These are phyloP conservation scores for Cordia subcordata DNA, from an alignment of 257 asterid genomes.

Conservation along the genomic window DNA sequence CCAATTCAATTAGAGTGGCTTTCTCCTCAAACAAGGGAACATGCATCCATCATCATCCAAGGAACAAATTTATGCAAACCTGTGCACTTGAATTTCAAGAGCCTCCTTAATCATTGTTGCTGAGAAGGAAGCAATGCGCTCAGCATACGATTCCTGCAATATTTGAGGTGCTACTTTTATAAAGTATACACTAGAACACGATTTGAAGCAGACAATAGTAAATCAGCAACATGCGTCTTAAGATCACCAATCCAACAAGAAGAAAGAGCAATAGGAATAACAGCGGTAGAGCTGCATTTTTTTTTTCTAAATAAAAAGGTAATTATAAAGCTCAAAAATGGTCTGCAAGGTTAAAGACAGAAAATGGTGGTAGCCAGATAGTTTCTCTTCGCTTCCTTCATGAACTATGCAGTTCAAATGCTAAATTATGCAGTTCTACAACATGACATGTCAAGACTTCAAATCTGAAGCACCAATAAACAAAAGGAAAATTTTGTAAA, in stretches of 20 bases:
- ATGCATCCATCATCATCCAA: constrained; percentile 5
- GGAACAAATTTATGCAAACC: constrained; percentile 29
- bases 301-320: background rate
- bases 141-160: constrained; percentile 45
- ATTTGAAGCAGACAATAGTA: background rate
- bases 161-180: background rate
- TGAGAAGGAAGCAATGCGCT: constrained; percentile 29
- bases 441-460: background rate
- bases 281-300: background rate
- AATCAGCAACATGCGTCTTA: background rate
- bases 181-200: background rate
- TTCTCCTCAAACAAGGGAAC: constrained; percentile 7
- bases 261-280: background rate
- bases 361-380: background rate
- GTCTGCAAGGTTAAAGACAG: background rate
- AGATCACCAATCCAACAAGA: background rate
- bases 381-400: background rate
- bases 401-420: background rate
- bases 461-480: constrained; percentile 3
- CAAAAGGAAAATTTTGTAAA: background rate
- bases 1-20: constrained; percentile 21
- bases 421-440: background rate
- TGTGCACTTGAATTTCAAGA: constrained; percentile 53
- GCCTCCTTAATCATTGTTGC: constrained; percentile 37
- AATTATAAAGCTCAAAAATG: background rate